phyloP scores from a whole-genome alignment of 1,284 basidiomycete genomes.

The Crucibulum cyathiforme region DNA sequence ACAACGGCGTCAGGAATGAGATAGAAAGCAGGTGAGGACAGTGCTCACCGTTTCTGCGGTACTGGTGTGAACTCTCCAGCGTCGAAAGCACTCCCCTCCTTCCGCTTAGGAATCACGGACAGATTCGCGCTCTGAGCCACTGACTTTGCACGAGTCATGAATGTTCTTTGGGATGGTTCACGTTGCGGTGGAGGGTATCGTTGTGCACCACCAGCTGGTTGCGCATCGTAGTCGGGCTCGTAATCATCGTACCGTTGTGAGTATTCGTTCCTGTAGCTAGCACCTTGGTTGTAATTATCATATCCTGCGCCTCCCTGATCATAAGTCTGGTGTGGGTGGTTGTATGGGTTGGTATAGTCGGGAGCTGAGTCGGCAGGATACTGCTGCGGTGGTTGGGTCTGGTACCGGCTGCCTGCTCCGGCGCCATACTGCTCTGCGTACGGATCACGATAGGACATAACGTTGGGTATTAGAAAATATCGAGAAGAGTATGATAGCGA shows the following conservation, averaged over 20 bases:
- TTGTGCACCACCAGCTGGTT: not conserved
- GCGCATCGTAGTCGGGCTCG: constrained; percentile 16
- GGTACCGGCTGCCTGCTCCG: constrained; percentile 15
- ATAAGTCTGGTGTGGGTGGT: constrained; percentile 56
- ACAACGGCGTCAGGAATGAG: not conserved
- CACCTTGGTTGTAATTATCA: constrained; percentile 42
- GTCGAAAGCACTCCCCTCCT: constrained; percentile 41
- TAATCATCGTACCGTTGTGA: too few species aligned
- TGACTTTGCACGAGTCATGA: too few species aligned
- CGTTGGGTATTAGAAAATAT: not conserved
- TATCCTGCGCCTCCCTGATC: constrained; percentile 47
- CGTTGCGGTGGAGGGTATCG: constrained; percentile 4
- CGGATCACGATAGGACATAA: constrained; percentile 53
- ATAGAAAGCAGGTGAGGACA: not conserved
- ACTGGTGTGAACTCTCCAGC: constrained; percentile 43
- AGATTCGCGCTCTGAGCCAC: not conserved
- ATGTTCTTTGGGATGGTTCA: not conserved
- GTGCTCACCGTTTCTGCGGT: not conserved
- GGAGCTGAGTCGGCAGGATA: constrained; percentile 18
- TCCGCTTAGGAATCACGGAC: constrained; percentile 21
- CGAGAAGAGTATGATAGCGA: too few species aligned
- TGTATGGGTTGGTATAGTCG: constrained; percentile 59
- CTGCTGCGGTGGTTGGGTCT: constrained; percentile 24
- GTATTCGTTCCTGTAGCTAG: constrained; percentile 50
- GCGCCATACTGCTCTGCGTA: constrained; percentile 45